These are phyloP conservation scores for Fusarium sp. DNA, from an alignment of 2,329 filamentous ascomycete genomes.

Conservation along the genomic window DNA sequence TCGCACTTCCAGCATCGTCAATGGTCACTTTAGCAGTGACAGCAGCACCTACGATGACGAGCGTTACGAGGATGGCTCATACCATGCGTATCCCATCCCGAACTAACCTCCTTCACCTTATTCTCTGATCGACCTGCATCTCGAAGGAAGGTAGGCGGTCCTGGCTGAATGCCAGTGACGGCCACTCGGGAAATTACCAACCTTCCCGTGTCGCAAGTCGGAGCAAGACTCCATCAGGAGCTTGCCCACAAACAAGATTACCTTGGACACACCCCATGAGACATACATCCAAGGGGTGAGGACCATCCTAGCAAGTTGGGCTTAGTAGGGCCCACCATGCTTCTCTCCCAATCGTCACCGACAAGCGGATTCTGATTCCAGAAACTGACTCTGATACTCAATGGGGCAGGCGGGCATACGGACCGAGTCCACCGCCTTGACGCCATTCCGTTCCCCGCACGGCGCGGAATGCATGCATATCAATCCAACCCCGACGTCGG, in stretches of 20 bases:
- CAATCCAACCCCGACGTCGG: constrained; percentile 7
- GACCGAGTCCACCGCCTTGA: constrained; percentile 24
- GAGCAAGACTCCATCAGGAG: constrained; percentile 9
- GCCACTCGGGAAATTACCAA: not conserved
- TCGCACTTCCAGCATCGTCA: constrained; percentile 45
- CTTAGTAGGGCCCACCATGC: constrained; percentile 33
- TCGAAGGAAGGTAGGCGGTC: not conserved
- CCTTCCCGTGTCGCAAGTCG: constrained; percentile 19
- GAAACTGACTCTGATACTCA: constrained; percentile 31
- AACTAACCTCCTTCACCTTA: constrained; percentile 43
- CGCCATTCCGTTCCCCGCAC: constrained; percentile 28
- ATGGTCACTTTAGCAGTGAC: constrained; percentile 46
- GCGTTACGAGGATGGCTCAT: constrained; percentile 51
- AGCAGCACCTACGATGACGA: constrained; percentile 48
- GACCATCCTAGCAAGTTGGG: constrained; percentile 31
- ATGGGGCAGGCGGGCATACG: constrained; percentile 17
- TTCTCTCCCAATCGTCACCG: constrained; percentile 29
- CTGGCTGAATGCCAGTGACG: constrained; percentile 3
- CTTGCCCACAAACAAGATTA: constrained; percentile 7
- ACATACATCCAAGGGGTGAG: constrained; percentile 14
- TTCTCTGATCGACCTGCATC: constrained; percentile 24
- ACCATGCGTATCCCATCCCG: constrained; percentile 51
- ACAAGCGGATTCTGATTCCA: constrained; percentile 29
- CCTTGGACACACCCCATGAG: constrained; percentile 18
- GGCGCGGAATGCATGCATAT: constrained; percentile 22